A percentile compares a stretch with the other conserved stretches of the same genome.
Evolutionary conservation across 176 grass and related monocot species (phyloP).

Genomic region (Lolium multiflorum): DNA sequence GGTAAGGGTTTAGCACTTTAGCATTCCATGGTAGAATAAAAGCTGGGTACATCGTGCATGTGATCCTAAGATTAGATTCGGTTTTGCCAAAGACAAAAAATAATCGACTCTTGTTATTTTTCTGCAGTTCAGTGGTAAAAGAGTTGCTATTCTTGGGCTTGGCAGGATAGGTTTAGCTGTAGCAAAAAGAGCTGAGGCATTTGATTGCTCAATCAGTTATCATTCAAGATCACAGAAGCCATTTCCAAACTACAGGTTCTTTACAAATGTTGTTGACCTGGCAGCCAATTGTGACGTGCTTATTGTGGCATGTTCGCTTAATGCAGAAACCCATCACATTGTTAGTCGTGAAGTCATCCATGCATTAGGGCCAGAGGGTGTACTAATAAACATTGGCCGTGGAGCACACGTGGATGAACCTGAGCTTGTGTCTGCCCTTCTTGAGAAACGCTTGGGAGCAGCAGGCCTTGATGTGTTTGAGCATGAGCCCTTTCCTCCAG

Average conservation of each 20-base stretch:
- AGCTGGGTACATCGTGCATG: background rate
- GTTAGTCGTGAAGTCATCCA: conserved; percentile 69
- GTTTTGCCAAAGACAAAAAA: background rate
- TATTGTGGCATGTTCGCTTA: conserved; percentile 73
- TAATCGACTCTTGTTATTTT: conserved; percentile 35
- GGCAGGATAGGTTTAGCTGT: conserved; percentile 91
- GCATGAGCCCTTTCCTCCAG: conserved; percentile 69
- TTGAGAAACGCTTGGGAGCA: conserved; percentile 68
- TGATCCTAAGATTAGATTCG: background rate
- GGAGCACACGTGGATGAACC: conserved; percentile 78
- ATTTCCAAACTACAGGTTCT: conserved; percentile 71
- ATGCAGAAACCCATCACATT: conserved; percentile 61
- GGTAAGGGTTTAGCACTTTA: background rate
- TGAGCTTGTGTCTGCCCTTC: conserved; percentile 77
- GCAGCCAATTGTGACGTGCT: conserved; percentile 80
- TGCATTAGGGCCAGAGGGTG: conserved; percentile 68
- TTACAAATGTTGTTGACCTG: conserved; percentile 58
- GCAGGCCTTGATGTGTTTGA: conserved; percentile 86
- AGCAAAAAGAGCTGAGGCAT: conserved; percentile 83
- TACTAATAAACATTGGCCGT: conserved; percentile 82
- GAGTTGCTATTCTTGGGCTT: conserved; percentile 79
- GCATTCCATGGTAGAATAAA: background rate
- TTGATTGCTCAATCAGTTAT: conserved; percentile 82
- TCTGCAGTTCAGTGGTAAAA: conserved; percentile 94
- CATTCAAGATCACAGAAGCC: conserved; percentile 81